Base-by-base conservation (phyloP, 73 alveolate species). In the Durusdinium trenchii region DNA sequence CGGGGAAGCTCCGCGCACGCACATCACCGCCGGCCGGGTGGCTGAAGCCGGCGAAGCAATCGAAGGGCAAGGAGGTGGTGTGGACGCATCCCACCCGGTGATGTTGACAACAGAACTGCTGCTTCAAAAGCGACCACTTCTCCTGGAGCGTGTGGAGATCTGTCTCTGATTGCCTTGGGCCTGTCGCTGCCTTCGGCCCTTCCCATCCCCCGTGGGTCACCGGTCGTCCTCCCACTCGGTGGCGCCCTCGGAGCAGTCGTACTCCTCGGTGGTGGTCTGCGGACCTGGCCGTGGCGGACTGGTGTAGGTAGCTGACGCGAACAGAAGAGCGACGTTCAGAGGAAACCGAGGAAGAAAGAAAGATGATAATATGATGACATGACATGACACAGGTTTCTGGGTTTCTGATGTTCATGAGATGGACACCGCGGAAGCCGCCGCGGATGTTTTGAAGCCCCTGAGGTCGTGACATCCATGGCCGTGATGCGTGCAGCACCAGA, bases 1-100 rank as follows among this genome's bases (percentile, higher is more conserved):
- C n/a, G n/a, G n/a, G n/a, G n/a, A n/a, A n/a, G n/a, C n/a, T n/a
- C n/a, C n/a, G n/a, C n/a, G n/a, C n/a, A n/a, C n/a, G n/a, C n/a
- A n/a, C n/a, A n/a, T n/a, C n/a, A n/a, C 26, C 42, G 32, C 20
- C 85, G 30, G 47, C 69, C 48, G 35, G 48, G 92, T 9, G 30
- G 5, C 92, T 50, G 47, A 82, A 82, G 71, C 92, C 92, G 3
- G 92, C 92, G 71, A 82, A 82, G 92, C 92, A 82, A 48, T 82
- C 92, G 92, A 47, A 82, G 38, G 92, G 92, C 48, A 82, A 47
- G 4, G 16, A 16, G n/a, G 92, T 82, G 67, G 92, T 82, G 69
- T 35, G 71, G 71, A 82, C 50, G 47, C 92, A 82, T 42, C 92
- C 92, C 47, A 47, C 71, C 35, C 92, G n/a, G 92, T 82, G 92